Conservation (phyloP, 225 moss, liverwort and hornwort species). For the Sphagnum contortum region DNA sequence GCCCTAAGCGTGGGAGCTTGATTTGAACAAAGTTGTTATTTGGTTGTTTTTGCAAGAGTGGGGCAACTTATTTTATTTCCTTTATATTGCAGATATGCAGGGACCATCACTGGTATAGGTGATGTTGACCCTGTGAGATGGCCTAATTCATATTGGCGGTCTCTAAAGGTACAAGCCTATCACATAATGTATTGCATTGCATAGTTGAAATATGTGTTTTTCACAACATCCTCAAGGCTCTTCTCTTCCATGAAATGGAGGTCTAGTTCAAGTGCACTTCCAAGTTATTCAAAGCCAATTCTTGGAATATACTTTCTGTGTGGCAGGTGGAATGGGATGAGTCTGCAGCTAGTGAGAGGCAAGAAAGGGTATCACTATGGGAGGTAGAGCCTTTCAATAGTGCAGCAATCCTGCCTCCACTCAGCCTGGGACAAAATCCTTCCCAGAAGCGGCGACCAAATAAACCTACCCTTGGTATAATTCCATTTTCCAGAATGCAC, state of each 20-base stretch:
- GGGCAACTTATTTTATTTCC: too few species aligned
- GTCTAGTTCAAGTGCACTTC: too few species aligned
- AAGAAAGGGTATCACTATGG: constrained; percentile 76
- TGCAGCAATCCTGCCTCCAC: constrained; percentile 12
- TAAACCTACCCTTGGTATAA: constrained; percentile 19
- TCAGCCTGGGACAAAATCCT: constrained; percentile 31
- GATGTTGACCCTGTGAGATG: constrained; percentile 42
- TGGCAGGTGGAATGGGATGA: constrained; percentile 73
- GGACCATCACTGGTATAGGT: constrained; percentile 49
- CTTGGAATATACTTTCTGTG: neutral
- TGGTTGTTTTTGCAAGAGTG: neutral
- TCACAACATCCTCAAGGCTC: too few species aligned
- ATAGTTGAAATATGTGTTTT: too few species aligned
- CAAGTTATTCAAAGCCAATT: too few species aligned
- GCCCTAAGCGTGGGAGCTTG: too few species aligned
- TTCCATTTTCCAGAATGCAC: neutral
- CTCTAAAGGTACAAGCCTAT: constrained; percentile 22
- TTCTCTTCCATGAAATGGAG: too few species aligned
- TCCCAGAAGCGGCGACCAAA: constrained; percentile 19
- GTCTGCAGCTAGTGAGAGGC: constrained; percentile 48
- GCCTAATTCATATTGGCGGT: constrained; percentile 65
- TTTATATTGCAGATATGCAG: constrained; percentile 40
- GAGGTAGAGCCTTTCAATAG: constrained; percentile 59
- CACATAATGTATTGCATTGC: too few species aligned
- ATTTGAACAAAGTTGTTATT: too few species aligned